A percentile compares a stretch with the other conserved stretches of the same genome.
These are phyloP conservation scores for Luffa acutangula DNA, from an alignment of 306 rosid genomes.

Conservation along the genomic window DNA sequence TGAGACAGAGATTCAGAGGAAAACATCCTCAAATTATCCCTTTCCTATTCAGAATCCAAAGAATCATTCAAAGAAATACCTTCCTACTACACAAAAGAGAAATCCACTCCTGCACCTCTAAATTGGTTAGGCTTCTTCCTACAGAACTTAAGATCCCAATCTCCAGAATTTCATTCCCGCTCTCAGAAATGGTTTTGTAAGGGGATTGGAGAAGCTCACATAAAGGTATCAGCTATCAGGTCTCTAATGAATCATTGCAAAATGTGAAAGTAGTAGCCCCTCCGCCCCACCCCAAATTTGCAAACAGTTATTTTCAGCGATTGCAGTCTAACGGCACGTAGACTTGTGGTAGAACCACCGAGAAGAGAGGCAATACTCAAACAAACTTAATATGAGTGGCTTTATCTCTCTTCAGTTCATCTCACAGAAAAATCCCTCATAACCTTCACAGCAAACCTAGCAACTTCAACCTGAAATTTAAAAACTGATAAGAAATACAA, in stretches of 20 bases:
- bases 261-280: neutral
- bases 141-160: neutral
- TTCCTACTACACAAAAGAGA: neutral
- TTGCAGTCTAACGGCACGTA: too few relatives aligned
- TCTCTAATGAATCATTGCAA: neutral
- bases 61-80: neutral
- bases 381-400: too few relatives aligned
- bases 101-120: neutral
- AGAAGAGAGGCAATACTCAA: too few relatives aligned
- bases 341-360: too few relatives aligned
- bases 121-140: neutral
- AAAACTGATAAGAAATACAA: neutral
- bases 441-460: neutral
- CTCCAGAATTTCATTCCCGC: neutral
- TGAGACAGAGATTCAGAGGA: neutral
- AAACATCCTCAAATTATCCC: neutral
- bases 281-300: too few relatives aligned
- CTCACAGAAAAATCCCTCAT: too few relatives aligned
- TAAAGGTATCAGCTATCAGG: neutral
- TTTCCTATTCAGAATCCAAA: neutral
- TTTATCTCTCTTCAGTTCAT: too few relatives aligned
- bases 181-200: neutral
- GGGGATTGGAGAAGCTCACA: neutral
- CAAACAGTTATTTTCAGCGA: too few relatives aligned
- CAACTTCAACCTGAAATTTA: too few relatives aligned